Conservation (phyloP, 139 green algal genomes). For the Picochlorum sp. region DNA sequence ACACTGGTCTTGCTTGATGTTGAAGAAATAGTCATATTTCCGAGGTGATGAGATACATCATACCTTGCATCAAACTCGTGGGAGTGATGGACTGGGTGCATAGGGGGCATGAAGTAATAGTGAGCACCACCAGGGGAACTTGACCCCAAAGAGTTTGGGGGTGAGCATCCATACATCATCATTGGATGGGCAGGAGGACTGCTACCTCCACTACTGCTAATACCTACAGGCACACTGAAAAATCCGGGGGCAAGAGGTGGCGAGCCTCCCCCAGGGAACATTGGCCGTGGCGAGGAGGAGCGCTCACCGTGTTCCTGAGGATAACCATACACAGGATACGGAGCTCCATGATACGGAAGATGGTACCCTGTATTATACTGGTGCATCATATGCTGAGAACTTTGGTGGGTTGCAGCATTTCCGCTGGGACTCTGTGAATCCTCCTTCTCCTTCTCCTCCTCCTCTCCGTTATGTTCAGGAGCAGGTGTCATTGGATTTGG, state of each 20-base stretch:
- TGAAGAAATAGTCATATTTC: not conserved
- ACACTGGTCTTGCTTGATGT: no score
- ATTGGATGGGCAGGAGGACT: conserved; percentile 1
- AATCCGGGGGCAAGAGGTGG: conserved; percentile 23
- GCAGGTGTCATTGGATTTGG: no score
- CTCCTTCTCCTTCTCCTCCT: no score
- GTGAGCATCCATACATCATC: conserved; percentile 8
- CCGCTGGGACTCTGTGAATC: no score
- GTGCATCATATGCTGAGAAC: no score
- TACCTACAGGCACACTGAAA: conserved; percentile 6
- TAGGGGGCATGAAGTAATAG: not conserved
- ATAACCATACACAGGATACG: not conserved
- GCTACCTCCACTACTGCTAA: conserved; percentile 7
- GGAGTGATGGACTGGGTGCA: not conserved
- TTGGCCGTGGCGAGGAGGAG: not conserved
- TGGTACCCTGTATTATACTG: no score
- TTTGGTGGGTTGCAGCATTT: no score
- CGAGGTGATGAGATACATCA: not conserved
- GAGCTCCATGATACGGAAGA: not conserved
- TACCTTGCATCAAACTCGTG: not conserved
- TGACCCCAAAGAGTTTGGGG: not conserved
- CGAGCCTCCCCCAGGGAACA: conserved; percentile 21
- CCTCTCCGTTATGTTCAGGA: no score
- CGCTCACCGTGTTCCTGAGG: not conserved
- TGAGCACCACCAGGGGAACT: not conserved